Evolutionary conservation across 371 early-diverging fungal genomes (phyloP).

Genomic region (Rhizopus microsporus): DNA sequence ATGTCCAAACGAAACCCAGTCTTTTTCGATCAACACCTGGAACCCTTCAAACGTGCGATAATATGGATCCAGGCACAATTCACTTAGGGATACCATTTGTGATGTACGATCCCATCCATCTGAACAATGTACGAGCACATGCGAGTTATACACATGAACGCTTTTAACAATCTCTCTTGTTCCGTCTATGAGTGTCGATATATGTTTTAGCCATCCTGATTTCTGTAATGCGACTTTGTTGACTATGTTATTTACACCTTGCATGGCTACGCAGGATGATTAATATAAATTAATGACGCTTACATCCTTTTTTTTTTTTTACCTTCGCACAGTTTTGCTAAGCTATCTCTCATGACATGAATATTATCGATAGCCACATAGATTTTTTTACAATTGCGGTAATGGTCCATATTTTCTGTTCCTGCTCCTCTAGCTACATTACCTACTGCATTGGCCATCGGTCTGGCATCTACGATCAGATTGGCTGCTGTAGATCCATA

Average conservation of each 20-base stretch:
- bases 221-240: conserved; percentile 55
- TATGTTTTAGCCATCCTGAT: conserved; percentile 90
- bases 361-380: conserved; percentile 97
- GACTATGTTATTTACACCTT: conserved; percentile 55
- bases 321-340: conserved; percentile 85
- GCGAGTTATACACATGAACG: conserved; percentile 73
- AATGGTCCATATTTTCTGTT: conserved; percentile 91
- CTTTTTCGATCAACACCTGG: conserved; percentile 90
- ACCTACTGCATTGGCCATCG: conserved; percentile 92
- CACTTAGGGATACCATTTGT: conserved; percentile 86
- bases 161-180: conserved; percentile 79
- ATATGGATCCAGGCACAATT: conserved; percentile 92
- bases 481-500: conserved; percentile 62
- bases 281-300: neutral
- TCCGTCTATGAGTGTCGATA: conserved; percentile 81
- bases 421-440: conserved; percentile 95
- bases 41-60: conserved; percentile 94
- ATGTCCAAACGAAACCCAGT: conserved; percentile 96
- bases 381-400: conserved; percentile 80
- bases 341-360: conserved; percentile 93
- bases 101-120: conserved; percentile 99
- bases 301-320: conserved; percentile 9
- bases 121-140: conserved; percentile 97
- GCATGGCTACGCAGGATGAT: conserved; percentile 44
- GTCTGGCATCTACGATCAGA: conserved; percentile 94